Evolutionary conservation across 2,329 filamentous ascomycete genomes (phyloP).

Genomic region (Aspergillus novoparasiticus): DNA sequence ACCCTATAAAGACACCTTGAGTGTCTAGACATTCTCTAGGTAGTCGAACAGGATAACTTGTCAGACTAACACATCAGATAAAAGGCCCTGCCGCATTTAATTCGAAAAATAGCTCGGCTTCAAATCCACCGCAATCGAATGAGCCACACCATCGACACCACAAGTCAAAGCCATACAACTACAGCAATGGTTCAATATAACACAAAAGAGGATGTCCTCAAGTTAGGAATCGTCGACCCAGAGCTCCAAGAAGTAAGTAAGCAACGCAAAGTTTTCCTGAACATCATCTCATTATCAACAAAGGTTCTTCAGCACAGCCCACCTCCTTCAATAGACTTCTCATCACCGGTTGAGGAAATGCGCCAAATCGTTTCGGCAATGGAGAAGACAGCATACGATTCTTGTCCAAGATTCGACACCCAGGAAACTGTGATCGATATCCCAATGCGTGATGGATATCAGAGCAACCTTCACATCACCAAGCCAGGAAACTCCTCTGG

Average conservation of each 20-base stretch:
- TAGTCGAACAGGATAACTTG: too few relatives aligned
- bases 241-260: background rate
- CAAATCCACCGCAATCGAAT: background rate
- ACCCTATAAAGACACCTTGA: too few relatives aligned
- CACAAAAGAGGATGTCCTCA: background rate
- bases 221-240: background rate
- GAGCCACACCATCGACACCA: background rate
- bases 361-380: background rate
- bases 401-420: background rate
- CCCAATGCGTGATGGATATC: background rate
- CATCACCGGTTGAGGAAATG: background rate
- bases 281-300: background rate
- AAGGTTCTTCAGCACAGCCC: background rate
- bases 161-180: background rate
- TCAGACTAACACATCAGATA: too few relatives aligned
- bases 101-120: too few relatives aligned
- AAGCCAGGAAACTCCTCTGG: background rate
- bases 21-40: too few relatives aligned
- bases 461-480: background rate
- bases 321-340: background rate
- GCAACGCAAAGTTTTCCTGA: background rate
- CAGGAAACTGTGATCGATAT: background rate
- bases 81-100: too few relatives aligned
- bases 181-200: background rate
- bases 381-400: background rate